Conservation (phyloP, 2,329 filamentous ascomycete genomes). For the Aureobasidium lini region DNA sequence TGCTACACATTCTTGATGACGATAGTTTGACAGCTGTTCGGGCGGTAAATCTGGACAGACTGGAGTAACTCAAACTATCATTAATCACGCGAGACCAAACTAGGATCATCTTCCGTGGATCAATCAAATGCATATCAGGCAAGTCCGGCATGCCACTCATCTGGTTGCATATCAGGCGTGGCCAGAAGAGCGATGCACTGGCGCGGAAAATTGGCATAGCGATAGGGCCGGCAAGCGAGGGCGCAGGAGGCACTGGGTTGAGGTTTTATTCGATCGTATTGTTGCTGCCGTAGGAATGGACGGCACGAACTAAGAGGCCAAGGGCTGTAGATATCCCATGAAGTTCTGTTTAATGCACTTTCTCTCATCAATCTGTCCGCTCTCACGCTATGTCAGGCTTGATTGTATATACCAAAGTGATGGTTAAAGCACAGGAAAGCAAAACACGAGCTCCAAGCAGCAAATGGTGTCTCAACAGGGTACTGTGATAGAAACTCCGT, state of each 20-base stretch:
- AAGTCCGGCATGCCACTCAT: not conserved
- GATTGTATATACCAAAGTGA: too few species aligned
- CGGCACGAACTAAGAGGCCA: not conserved
- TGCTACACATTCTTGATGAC: conserved; percentile 14
- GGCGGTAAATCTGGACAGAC: not conserved
- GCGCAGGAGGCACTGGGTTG: conserved; percentile 1
- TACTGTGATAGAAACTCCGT: too few species aligned
- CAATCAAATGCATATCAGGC: not conserved
- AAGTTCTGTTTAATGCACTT: conserved; percentile 2
- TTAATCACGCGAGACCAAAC: not conserved
- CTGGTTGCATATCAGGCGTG: not conserved
- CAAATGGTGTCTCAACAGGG: too few species aligned
- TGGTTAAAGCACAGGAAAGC: too few species aligned
- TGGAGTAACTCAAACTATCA: not conserved
- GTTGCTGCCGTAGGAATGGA: not conserved
- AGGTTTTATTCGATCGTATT: conserved; percentile 2
- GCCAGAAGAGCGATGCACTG: not conserved
- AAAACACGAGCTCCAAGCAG: too few species aligned
- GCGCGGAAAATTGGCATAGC: not conserved
- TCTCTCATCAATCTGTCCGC: too few species aligned
- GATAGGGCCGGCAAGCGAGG: conserved; percentile 1
- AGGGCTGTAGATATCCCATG: conserved; percentile 14
- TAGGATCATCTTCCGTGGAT: not conserved
- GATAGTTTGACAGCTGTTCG: not conserved
- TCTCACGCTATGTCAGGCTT: too few species aligned